Evolutionary conservation across 371 early-diverging fungal genomes (phyloP).

Genomic region (Actinomortierella wolfii): DNA sequence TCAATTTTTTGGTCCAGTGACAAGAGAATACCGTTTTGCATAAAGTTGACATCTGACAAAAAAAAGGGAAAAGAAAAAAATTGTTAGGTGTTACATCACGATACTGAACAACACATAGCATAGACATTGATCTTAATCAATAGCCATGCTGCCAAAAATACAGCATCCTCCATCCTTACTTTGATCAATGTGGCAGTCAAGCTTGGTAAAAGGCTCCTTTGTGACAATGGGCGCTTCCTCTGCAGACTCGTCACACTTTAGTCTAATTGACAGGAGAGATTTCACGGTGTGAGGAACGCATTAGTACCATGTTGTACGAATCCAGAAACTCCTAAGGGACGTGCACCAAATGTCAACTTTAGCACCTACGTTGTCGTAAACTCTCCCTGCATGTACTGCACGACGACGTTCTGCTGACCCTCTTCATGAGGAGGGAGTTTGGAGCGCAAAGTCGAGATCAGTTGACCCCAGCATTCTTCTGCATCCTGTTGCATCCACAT

Average conservation of each 20-base stretch:
- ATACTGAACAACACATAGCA: neutral
- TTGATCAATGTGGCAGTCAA: slow-evolving; percentile 84
- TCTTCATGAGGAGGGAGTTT: slow-evolving; percentile 65
- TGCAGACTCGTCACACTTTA: slow-evolving; percentile 81
- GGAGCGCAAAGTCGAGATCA: slow-evolving; percentile 68
- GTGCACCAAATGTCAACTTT: no score
- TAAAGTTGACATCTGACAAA: slow-evolving; percentile 65
- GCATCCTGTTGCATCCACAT: slow-evolving; percentile 95
- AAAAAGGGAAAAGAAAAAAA: neutral
- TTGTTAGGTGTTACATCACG: neutral
- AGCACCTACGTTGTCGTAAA: slow-evolving; percentile 63
- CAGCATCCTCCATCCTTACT: slow-evolving; percentile 41
- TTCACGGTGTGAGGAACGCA: no score
- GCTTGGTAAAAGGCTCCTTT: slow-evolving; percentile 75
- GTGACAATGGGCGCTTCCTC: slow-evolving; percentile 70
- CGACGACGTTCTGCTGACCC: slow-evolving; percentile 60
- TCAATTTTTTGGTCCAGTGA: slow-evolving; percentile 82
- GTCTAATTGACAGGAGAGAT: slow-evolving; percentile 41
- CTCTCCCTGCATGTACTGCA: slow-evolving; percentile 87
- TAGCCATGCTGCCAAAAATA: neutral
- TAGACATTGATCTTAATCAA: no score
- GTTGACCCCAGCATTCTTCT: slow-evolving; percentile 94
- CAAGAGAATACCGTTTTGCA: slow-evolving; percentile 65
- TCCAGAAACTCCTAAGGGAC: no score
- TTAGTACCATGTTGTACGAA: no score